Evolutionary conservation across 1,139 yeast genomes (phyloP), one percentile per base, ranked within the genome.

Genomic region (Saccharomyces hybrid): DNA sequence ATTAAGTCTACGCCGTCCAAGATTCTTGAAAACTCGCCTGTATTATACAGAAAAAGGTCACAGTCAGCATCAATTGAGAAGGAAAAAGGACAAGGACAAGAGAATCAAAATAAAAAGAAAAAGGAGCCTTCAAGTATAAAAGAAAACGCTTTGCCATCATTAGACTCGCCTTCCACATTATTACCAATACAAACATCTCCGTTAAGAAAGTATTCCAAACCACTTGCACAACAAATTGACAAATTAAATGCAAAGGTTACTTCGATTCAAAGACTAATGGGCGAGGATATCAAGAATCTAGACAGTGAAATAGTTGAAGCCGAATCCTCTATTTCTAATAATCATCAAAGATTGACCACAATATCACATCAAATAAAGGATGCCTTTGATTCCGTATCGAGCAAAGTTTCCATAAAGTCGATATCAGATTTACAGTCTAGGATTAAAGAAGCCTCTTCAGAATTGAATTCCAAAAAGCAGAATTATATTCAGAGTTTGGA

Each of bases 401-500:
- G 1, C n/a, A 38, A 38, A 38, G 6, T 3, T 38, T 16, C 44
- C 13, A 38, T 38, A 38, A 5, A 16, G 8, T 47, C 49, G n/a
- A 14, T 31, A 28, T 28, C 31, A 26, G 49, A 32, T 14, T 41
- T 56, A 23, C 31, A 47, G 6, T 34, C 48, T 2, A 38, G 48
- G 5, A 51, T 50, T 2, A 27, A 44, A 5, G 44, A 27, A 2
- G 25, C 23, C 9, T 20, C 48, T 5, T 23, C 29, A 28, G 11
- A 47, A 9, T 53, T 57, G 27, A 41, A 50, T 14, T 49, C 52
- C 20, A 53, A 52, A 14, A 58, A 55, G 38, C 50, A 48, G 20
- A 38, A 47, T 16, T 59, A 53, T 16, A 42, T 55, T 13, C 64
- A 61, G 29, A 56, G 59, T 48, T 50, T 61, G n/a, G 70, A 83